Base-by-base conservation (phyloP, 2,329 filamentous ascomycete genomes). In the Incumbomyces lentus region DNA sequence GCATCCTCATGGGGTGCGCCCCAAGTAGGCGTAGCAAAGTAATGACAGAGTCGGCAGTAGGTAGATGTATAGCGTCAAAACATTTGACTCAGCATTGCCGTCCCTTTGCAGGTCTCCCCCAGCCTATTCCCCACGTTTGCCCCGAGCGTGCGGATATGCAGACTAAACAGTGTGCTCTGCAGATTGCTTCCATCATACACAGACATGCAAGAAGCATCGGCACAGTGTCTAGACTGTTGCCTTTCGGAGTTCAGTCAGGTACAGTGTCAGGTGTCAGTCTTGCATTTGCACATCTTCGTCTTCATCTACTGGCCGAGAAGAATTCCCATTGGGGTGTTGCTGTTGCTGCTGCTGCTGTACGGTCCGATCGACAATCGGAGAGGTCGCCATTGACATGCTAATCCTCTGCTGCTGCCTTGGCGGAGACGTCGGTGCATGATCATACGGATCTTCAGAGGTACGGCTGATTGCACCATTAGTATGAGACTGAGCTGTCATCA, bases 321-420 rank as follows among this genome's bases (percentile, higher is more conserved):
- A 17, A 55, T 58, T 8, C 60, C 61, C 14, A 68, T 68, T 45
- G 11, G 13, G 33, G 13, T 39, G 14, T 22, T 16, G 36, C 36
- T 39, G 14, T 22, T 16, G 36, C 36, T 34, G 40, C 13, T 43
- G 38, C 19, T 18, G 19, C 52, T 75, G 72, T 46, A 70, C 67
- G 60, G 74, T 74, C 59, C 58, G 60, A 49, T 80, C 77, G 35
- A 72, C 62, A 59, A 50, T 40, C 12, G 48, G 48, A 30, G 32
- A 40, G 16, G 22, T 40, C 17, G 47, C 38, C 32, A 47, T 41
- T 4, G 44, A 34, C 18, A 17, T 30, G 13, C 29, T 38, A 12
- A 45, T 30, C 26, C 34, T 22, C n/a, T 44, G 46, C 18, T 10
- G 17, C 8, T 26, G 22, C 22, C 22, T 26, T 12, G 33, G 10